Base-by-base conservation (phyloP, 352 stramenopile species). In the Thalassiosira livingstoniorum region DNA sequence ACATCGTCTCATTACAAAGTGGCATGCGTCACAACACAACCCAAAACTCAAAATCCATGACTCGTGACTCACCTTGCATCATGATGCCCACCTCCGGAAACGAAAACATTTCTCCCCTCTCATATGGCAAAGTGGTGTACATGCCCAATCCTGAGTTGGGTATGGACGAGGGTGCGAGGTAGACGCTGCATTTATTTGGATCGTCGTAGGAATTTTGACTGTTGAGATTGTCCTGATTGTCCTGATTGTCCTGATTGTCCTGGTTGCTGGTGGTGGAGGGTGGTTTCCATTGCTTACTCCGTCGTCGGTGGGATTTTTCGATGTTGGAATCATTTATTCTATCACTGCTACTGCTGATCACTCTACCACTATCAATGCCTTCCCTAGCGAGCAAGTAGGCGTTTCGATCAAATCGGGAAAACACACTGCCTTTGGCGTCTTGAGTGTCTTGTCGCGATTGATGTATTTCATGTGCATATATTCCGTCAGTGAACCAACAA, bases 81-180 rank as follows among this genome's bases (percentile, higher is more conserved):
- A 83, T 23, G 1, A 87, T 78, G 4, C 68, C 80, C 21, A 90
- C 75, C 64, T 90, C 80, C 29, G 71, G 66, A 47, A 66, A 23
- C 18, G n/a, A 35, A 27, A 88, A 64, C 0, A 25, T 11, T 23
- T 75, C 43, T 1, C 67, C 51, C 5, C 58, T 42, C 27, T 29
- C 1, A 39, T 83, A 82, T 10, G 66, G 53, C 15, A 58, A 42
- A 5, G 69, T 65, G 27, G 82, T 88, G 65, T 87, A 90, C 61
- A 92, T 90, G 18, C 90, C 90, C 2, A 93, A 32, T 2, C 90
- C 85, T 0, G 62, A 29, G 23, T 86, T 86, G 23, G 86, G 83
- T 2, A 89, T 93, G 0, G 87, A 92, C 0, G 88, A 93, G 39
- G 72, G 64, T 15, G 90, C 90, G 23, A 94, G 51, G 57, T 93